These are phyloP conservation scores for Peniophora sp. DNA, from an alignment of 1,284 basidiomycete species.

Conservation along the genomic window DNA sequence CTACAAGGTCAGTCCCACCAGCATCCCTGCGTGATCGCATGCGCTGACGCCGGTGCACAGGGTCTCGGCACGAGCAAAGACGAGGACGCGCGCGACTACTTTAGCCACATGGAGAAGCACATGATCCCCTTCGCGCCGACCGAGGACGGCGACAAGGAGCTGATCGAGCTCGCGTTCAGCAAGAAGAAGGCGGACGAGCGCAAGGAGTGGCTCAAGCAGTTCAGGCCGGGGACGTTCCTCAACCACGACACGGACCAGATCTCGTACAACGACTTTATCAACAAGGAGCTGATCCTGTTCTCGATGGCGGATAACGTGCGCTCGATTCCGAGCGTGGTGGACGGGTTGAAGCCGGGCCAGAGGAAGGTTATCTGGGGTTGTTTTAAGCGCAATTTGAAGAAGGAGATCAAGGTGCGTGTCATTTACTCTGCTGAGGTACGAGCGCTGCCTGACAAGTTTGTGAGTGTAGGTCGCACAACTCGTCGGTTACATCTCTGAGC, in stretches of 20 bases:
- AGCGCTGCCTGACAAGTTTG: too few relatives aligned
- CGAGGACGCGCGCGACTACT: conserved; percentile 89
- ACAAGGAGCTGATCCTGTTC: conserved; percentile 97
- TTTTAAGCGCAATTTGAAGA: conserved; percentile 91
- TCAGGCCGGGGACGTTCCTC: conserved; percentile 93
- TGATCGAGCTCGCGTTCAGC: conserved; percentile 98
- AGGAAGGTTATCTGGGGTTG: conserved; percentile 94
- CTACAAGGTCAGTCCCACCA: conserved; percentile 69
- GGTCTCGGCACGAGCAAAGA: conserved; percentile 94
- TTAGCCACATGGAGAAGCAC: conserved; percentile 87
- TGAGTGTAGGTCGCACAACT: conserved; percentile 94
- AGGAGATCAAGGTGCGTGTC: conserved; percentile 75
- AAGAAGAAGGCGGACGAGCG: conserved; percentile 99
- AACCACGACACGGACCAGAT: conserved; percentile 88
- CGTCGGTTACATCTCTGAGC: conserved; percentile 90
- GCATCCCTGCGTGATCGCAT: background rate
- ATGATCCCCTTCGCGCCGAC: conserved; percentile 88
- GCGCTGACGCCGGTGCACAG: conserved; percentile 29
- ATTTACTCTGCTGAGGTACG: background rate
- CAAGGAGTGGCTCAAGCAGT: conserved; percentile 96
- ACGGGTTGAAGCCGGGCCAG: conserved; percentile 98
- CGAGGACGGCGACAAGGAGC: conserved; percentile 75
- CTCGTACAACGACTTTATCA: conserved; percentile 92
- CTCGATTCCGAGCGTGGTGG: conserved; percentile 88
- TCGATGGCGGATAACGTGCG: conserved; percentile 99